phyloP scores from a whole-genome alignment of 2,329 filamentous ascomycete genomes.

The Colletotrichum costaricense region DNA sequence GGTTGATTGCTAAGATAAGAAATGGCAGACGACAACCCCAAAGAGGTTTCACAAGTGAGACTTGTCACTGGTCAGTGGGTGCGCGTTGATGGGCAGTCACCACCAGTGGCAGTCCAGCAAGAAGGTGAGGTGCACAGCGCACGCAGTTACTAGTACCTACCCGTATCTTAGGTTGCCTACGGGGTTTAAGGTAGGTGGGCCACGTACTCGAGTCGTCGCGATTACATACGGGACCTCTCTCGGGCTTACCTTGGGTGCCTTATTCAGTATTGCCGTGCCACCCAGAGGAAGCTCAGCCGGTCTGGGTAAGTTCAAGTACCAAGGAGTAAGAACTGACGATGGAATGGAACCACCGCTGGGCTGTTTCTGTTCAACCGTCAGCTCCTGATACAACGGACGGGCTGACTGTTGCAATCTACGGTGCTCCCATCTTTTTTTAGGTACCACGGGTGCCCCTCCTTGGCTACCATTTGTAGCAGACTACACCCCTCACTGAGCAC shows the following conservation, averaged over 20 bases:
- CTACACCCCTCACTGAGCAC: background rate
- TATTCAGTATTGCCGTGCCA: background rate
- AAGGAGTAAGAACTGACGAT: background rate
- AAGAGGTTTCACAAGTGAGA: constrained; percentile 28
- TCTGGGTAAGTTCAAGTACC: background rate
- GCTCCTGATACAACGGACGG: constrained; percentile 1
- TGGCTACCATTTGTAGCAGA: constrained; percentile 22
- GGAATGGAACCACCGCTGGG: background rate
- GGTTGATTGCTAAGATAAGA: constrained; percentile 33
- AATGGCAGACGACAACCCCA: constrained; percentile 18
- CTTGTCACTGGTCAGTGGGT: constrained; percentile 21
- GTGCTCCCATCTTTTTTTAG: constrained; percentile 24
- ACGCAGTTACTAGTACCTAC: background rate
- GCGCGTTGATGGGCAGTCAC: background rate
- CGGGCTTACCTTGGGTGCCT: background rate
- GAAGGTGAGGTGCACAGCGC: background rate
- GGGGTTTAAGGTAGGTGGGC: too few relatives aligned
- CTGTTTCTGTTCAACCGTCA: constrained; percentile 13
- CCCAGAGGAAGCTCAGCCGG: background rate
- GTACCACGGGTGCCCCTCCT: constrained; percentile 27
- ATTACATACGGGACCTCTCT: background rate
- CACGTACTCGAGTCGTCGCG: background rate
- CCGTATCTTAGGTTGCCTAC: too few relatives aligned
- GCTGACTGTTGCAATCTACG: background rate
- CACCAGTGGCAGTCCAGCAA: background rate